Base-by-base conservation (phyloP, 768 basidiomycete species). In the Collybia mongolica region DNA sequence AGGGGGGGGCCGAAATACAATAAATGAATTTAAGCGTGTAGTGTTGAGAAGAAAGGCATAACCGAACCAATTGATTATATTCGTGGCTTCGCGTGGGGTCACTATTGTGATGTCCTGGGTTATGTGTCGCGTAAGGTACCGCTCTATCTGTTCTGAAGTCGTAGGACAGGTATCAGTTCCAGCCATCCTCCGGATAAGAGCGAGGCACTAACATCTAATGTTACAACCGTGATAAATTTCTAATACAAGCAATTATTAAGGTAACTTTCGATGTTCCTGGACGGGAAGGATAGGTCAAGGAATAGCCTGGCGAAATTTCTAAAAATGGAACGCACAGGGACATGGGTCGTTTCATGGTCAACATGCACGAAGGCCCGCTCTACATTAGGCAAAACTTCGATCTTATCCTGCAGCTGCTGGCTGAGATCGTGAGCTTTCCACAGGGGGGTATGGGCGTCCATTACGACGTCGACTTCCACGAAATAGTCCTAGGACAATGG, bases 331-430 rank as follows among this genome's bases (percentile, higher is more conserved):
- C 74, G 20, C 58, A 76, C 78, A 37, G 78, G 79, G 14, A 72
- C 60, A 68, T 95, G 93, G n/a, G 85, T 87, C 5, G 88, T 87
- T 70, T 96, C 94, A 60, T 96, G 88, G 69, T 97, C 94, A 51
- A 96, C 91, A 63, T 97, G 94, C 20, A 97, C 93, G 65, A 95
- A 97, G 32, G 94, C 94, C 32, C 94, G 76, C 54, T 90, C 93
- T 38, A 97, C 94, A 59, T 91, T 88, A 2, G 93, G 92, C 35
- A 97, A 72, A 14, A 83, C 80, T 63, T 97, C 94, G 41, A 97
- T 84, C 69, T 88, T 91, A 62, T 93, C 92, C 62, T 93, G 91
- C 15, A 93, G 69, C 54, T 86, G 77, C 66, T 93, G 90, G 58
- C 87, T 87, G 52, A 91, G 62, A 64, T 93, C 91, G 63, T 93